Evolutionary conservation across 2,329 filamentous ascomycete species (phyloP).

Genomic region (Fusarium sp.): DNA sequence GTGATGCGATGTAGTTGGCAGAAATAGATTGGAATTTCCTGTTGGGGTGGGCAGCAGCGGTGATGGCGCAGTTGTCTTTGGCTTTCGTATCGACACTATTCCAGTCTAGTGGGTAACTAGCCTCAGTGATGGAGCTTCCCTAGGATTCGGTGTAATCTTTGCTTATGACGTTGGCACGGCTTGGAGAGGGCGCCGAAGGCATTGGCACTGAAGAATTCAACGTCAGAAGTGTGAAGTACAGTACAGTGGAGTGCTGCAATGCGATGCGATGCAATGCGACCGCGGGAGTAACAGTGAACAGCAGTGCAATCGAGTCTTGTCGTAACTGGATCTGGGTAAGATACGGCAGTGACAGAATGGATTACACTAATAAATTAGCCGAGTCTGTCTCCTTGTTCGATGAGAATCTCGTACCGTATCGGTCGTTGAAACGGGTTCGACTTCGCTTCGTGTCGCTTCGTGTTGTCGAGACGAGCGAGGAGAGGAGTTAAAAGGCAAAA

Average conservation of each 20-base stretch:
- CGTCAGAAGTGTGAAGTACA: constrained; percentile 4
- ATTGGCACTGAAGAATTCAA: neutral
- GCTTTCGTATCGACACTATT: constrained; percentile 22
- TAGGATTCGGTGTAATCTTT: constrained; percentile 27
- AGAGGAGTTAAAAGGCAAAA: constrained; percentile 10
- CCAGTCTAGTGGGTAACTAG: constrained; percentile 26
- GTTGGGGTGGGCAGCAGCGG: constrained; percentile 24
- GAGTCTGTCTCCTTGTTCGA: constrained; percentile 15
- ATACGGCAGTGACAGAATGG: constrained; percentile 9
- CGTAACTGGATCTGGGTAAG: constrained; percentile 28
- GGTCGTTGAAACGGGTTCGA: neutral
- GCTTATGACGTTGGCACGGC: neutral
- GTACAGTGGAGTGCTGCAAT: constrained; percentile 15
- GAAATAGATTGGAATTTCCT: constrained; percentile 25
- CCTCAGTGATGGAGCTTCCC: constrained; percentile 18
- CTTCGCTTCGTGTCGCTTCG: constrained; percentile 11
- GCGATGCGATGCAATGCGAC: constrained; percentile 18
- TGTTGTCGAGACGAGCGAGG: constrained; percentile 11
- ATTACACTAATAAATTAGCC: constrained; percentile 22
- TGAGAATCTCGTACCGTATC: constrained; percentile 10
- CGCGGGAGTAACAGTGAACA: constrained; percentile 32
- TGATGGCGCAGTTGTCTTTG: constrained; percentile 23
- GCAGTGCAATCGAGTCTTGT: constrained; percentile 26
- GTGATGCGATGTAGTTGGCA: constrained; percentile 7
- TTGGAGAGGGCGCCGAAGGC: neutral